These are phyloP conservation scores for Trichoderma orchidacearum DNA, from an alignment of 495 filamentous ascomycete species.

Conservation along the genomic window DNA sequence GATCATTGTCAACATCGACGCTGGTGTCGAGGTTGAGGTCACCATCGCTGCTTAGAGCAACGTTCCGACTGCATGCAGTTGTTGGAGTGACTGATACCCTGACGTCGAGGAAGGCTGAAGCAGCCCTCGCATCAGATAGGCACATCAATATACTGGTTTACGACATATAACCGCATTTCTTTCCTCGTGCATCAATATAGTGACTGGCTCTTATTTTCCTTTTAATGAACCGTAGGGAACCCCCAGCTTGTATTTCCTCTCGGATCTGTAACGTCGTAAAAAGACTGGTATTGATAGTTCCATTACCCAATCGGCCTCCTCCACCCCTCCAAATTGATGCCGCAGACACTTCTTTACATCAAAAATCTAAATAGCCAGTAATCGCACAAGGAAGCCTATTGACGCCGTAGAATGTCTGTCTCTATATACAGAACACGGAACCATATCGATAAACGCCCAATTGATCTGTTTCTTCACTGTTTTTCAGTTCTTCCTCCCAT, in stretches of 20 bases:
- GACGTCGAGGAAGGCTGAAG: not conserved
- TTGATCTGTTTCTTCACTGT: not conserved
- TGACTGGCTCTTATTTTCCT: not conserved
- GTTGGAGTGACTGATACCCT: not conserved
- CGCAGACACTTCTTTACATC: no score
- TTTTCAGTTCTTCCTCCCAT: not conserved
- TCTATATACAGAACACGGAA: not conserved
- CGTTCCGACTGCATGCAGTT: not conserved
- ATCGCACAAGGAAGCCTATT: not conserved
- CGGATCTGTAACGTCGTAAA: no score
- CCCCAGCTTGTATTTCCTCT: no score
- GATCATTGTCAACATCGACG: slow-evolving; percentile 99
- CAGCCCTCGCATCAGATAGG: not conserved
- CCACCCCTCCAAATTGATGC: no score
- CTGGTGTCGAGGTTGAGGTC: slow-evolving; percentile 98
- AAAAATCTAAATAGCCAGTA: not conserved
- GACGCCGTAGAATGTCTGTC: not conserved
- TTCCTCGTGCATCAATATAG: not conserved
- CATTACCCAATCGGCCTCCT: no score
- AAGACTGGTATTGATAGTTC: no score
- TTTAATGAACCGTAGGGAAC: no score
- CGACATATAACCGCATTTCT: not conserved
- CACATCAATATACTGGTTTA: not conserved
- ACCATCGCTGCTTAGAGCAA: slow-evolving; percentile 88
- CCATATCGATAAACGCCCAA: not conserved